Conservation (phyloP, 331 rosid species). For the Cydonia oblonga region DNA sequence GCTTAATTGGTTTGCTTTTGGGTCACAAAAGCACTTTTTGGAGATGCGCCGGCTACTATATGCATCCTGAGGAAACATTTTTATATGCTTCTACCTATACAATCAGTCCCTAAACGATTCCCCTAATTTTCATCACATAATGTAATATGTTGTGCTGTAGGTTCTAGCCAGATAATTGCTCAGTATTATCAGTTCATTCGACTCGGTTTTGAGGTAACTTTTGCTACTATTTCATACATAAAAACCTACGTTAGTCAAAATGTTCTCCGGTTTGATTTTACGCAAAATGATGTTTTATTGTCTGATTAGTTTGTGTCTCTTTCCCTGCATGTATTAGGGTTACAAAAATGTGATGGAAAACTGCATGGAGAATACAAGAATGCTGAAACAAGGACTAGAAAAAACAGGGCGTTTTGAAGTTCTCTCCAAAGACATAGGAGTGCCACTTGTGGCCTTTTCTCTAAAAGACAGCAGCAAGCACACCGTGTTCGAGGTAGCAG, state of each 20-base stretch:
- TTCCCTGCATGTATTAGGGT: conserved; percentile 29
- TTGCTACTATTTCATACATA: background rate
- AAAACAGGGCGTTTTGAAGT: conserved; percentile 51
- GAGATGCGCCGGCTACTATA: background rate
- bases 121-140: background rate
- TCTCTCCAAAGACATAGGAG: conserved; percentile 69
- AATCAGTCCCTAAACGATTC: background rate
- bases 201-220: conserved; percentile 70
- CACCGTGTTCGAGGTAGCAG: conserved; percentile 70
- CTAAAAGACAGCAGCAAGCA: conserved; percentile 64
- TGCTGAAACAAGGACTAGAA: conserved; percentile 48
- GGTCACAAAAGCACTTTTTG: background rate
- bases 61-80: background rate
- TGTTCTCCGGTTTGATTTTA: background rate
- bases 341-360: conserved; percentile 66
- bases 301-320: background rate
- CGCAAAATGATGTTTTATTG: background rate
- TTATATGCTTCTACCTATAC: background rate
- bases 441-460: conserved; percentile 70
- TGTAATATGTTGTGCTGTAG: conserved; percentile 18
- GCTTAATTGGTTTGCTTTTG: background rate
- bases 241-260: background rate
- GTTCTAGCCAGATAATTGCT: conserved; percentile 86
- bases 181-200: conserved; percentile 83
- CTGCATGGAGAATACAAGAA: conserved; percentile 49